Conservation (phyloP, 2,329 filamentous ascomycete species). For the Exophiala spinifera region DNA sequence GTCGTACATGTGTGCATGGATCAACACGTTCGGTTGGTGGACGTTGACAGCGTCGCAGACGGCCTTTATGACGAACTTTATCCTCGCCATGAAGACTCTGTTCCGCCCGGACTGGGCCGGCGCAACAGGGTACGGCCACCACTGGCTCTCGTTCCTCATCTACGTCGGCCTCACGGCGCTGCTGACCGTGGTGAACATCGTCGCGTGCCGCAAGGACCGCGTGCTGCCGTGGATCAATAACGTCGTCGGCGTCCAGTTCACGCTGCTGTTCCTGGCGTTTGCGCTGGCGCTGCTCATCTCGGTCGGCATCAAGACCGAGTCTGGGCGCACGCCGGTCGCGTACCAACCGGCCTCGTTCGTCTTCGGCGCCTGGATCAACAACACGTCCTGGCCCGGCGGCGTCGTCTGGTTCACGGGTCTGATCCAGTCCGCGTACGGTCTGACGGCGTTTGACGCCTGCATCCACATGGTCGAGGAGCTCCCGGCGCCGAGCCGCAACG, state of each 20-base stretch:
- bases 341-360: conserved; percentile 52
- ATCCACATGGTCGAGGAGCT: conserved; percentile 60
- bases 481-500: conserved; percentile 50
- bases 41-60: conserved; percentile 55
- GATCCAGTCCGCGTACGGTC: conserved; percentile 55
- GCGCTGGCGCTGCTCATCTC: conserved; percentile 52
- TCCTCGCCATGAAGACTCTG: conserved; percentile 56
- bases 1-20: conserved; percentile 59
- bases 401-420: conserved; percentile 59
- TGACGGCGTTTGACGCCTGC: conserved; percentile 58
- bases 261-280: conserved; percentile 52
- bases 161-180: conserved; percentile 51
- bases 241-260: conserved; percentile 54
- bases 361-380: conserved; percentile 52
- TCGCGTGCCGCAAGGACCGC: conserved; percentile 50
- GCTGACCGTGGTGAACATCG: conserved; percentile 51
- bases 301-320: conserved; percentile 46
- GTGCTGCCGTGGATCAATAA: conserved; percentile 55
- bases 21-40: conserved; percentile 61
- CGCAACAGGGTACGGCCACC: conserved; percentile 39
- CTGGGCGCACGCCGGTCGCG: no score
- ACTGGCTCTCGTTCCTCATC: conserved; percentile 56
- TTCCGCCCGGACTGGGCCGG: conserved; percentile 50
- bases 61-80: conserved; percentile 58
- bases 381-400: conserved; percentile 53